Conservation (phyloP, 208 protist genomes). For the Wallacemonas sp. region DNA sequence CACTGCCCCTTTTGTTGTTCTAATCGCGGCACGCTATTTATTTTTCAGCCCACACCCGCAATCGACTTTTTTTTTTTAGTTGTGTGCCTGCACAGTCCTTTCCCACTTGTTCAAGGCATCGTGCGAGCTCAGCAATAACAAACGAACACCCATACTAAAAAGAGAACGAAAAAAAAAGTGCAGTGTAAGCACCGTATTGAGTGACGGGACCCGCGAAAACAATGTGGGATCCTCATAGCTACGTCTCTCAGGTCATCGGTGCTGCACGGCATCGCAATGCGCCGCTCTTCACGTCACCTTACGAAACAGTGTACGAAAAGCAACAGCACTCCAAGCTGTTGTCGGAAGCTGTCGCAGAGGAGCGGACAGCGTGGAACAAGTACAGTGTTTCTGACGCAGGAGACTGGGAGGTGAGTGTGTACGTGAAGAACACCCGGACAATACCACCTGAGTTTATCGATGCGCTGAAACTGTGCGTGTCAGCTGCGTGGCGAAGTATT, state of each 20-base stretch:
- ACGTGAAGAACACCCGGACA: slow-evolving; percentile 1
- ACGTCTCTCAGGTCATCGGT: slow-evolving; percentile 32
- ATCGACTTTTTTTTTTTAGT: no score
- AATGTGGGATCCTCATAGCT: slow-evolving; percentile 43
- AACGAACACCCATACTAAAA: no score
- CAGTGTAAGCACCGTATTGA: no score
- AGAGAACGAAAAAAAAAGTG: no score
- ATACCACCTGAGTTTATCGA: background rate
- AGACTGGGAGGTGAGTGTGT: slow-evolving; percentile 9
- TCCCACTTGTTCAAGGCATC: no score
- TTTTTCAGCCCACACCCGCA: no score
- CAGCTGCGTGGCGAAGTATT: slow-evolving; percentile 1
- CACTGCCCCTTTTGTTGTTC: no score
- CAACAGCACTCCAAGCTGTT: slow-evolving; percentile 24
- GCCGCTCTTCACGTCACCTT: background rate
- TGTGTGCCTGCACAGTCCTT: no score
- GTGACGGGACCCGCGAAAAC: no score
- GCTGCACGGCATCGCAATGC: slow-evolving; percentile 12
- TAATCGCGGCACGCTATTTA: no score
- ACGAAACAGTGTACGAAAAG: slow-evolving; percentile 25
- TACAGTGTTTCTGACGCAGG: slow-evolving; percentile 17
- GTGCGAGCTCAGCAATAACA: no score
- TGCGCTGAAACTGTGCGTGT: background rate
- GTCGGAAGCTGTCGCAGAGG: slow-evolving; percentile 4
- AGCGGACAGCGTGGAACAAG: slow-evolving; percentile 16